Percentiles rank a stretch among this genome's conserved stretches.
phyloP scores from a whole-genome alignment of 192 early-diverging fungal species.

The Mortierella antarctica region DNA sequence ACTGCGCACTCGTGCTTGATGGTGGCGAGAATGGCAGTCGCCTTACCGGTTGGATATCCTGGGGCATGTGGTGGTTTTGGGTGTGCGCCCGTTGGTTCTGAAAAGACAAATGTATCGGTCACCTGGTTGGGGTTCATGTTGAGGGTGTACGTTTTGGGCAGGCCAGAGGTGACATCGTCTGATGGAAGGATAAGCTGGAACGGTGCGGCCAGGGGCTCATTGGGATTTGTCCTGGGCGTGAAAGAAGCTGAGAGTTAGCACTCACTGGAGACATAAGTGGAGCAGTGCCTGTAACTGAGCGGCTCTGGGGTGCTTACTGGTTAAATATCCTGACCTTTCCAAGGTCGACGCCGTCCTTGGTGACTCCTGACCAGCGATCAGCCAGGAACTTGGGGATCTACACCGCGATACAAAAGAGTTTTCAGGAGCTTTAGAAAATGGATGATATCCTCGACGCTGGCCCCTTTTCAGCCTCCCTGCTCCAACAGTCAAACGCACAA shows the following conservation, averaged over 20 bases:
- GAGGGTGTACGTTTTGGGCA: slow-evolving; percentile 89
- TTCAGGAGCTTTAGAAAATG: no score
- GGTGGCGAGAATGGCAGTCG: slow-evolving; percentile 68
- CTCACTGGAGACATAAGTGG: background rate
- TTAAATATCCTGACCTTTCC: slow-evolving; percentile 85
- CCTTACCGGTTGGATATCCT: slow-evolving; percentile 58
- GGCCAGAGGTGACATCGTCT: slow-evolving; percentile 62
- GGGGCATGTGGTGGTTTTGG: slow-evolving; percentile 27
- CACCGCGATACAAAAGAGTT: no score
- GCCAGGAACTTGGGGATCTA: slow-evolving; percentile 90
- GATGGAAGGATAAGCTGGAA: slow-evolving; percentile 79
- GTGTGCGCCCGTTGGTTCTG: slow-evolving; percentile 62
- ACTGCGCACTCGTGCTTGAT: slow-evolving; percentile 81
- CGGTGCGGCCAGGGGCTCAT: slow-evolving; percentile 59
- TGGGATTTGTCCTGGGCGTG: slow-evolving; percentile 18
- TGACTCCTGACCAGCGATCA: slow-evolving; percentile 79
- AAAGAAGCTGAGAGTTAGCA: background rate
- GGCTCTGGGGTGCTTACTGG: slow-evolving; percentile 33
- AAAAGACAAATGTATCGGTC: slow-evolving; percentile 83
- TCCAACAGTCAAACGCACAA: background rate
- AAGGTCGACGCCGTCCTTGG: slow-evolving; percentile 75
- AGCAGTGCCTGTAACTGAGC: background rate
- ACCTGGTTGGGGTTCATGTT: slow-evolving; percentile 75
- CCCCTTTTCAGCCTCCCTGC: no score
- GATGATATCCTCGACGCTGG: no score